phyloP scores from a whole-genome alignment of 176 grass and related monocot genomes.

The Thalia dealbata region DNA sequence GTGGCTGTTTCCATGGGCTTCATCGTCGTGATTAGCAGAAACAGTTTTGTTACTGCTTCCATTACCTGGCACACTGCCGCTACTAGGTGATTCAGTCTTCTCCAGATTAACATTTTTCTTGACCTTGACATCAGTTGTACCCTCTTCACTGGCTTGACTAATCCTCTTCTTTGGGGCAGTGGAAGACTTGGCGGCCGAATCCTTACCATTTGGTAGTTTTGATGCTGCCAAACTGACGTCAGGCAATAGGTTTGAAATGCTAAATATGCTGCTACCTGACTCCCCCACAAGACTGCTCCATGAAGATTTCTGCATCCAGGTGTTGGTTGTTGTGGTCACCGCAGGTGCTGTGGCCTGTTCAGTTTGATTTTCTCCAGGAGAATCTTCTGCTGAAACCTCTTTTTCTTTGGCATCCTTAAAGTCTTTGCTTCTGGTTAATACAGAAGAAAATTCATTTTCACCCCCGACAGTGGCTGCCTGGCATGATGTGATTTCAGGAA shows the following conservation, averaged over 20 bases:
- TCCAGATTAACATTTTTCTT: not conserved
- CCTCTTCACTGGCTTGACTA: not conserved
- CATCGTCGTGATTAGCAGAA: not conserved
- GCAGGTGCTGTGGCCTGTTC: slow-evolving; percentile 3
- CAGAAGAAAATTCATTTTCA: slow-evolving; percentile 28
- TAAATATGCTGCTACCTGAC: slow-evolving; percentile 41
- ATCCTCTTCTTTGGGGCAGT: slow-evolving; percentile 21
- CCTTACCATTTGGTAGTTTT: slow-evolving; percentile 15
- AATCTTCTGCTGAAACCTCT: slow-evolving; percentile 12
- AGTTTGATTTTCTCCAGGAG: slow-evolving; percentile 27
- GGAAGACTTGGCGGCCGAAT: not conserved
- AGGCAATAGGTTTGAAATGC: slow-evolving; percentile 40
- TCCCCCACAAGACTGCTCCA: slow-evolving; percentile 73
- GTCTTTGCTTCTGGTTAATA: slow-evolving; percentile 27
- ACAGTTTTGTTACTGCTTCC: not conserved
- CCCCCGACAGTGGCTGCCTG: slow-evolving; percentile 22
- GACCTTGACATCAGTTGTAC: slow-evolving; percentile 11
- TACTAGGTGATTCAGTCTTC: slow-evolving; percentile 3
- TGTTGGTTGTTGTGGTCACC: slow-evolving; percentile 28
- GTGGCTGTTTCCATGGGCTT: slow-evolving; percentile 11
- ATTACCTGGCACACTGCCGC: not conserved
- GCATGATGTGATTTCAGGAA: slow-evolving; percentile 19
- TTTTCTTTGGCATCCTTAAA: slow-evolving; percentile 12
- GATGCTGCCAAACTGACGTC: slow-evolving; percentile 23
- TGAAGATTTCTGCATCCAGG: slow-evolving; percentile 86